Percentiles rank a stretch among this genome's conserved stretches.
These are phyloP conservation scores for Forsythia viridissima DNA, from an alignment of 257 asterid genomes.

Conservation along the genomic window DNA sequence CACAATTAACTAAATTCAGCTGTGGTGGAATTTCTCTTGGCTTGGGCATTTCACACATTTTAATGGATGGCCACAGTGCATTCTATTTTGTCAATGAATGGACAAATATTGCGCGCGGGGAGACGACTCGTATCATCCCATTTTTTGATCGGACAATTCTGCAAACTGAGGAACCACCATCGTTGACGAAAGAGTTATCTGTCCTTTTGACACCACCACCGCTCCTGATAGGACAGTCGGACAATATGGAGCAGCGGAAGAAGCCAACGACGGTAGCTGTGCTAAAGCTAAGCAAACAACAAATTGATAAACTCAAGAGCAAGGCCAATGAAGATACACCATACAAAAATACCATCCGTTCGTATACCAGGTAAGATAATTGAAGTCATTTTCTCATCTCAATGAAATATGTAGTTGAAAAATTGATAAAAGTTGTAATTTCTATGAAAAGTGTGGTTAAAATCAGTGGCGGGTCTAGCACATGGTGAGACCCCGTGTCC, in stretches of 20 bases:
- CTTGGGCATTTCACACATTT: slow-evolving; percentile 13
- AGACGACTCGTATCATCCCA: not conserved
- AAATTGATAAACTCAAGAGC: slow-evolving; percentile 13
- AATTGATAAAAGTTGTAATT: no score
- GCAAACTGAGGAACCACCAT: not conserved
- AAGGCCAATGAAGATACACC: slow-evolving; percentile 23
- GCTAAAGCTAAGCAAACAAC: slow-evolving; percentile 23
- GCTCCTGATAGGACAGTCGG: slow-evolving; percentile 7
- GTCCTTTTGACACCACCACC: slow-evolving; percentile 20
- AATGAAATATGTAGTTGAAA: no score
- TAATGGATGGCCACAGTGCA: slow-evolving; percentile 21
- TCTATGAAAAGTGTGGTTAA: no score
- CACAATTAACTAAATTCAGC: slow-evolving; percentile 21
- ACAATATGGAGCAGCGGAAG: slow-evolving; percentile 21
- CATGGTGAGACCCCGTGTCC: no score
- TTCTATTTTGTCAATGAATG: slow-evolving; percentile 24
- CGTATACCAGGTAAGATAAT: slow-evolving; percentile 4
- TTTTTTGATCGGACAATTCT: slow-evolving; percentile 16
- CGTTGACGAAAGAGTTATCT: not conserved
- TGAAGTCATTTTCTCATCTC: no score
- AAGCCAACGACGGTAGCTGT: slow-evolving; percentile 16
- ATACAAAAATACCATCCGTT: not conserved
- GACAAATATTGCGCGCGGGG: slow-evolving; percentile 33
- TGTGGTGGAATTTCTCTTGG: slow-evolving; percentile 33
- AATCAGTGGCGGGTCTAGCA: no score